phyloP scores from a whole-genome alignment of 2,329 filamentous ascomycete species.

The Aspergillus chevalieri region DNA sequence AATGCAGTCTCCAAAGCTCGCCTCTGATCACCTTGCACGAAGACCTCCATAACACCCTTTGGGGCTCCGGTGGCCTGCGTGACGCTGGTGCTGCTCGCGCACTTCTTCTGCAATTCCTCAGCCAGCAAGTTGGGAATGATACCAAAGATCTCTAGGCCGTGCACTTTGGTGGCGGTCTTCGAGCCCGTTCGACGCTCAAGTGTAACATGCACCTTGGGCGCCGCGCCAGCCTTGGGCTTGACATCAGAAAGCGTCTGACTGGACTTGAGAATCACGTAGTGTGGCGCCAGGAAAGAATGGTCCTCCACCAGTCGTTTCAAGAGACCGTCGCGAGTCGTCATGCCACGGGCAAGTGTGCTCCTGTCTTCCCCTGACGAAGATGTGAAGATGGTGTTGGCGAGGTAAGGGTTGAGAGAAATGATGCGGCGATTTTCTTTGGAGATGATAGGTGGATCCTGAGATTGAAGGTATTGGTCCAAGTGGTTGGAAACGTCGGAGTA shows the following conservation, averaged over 20 bases:
- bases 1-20: slow-evolving; percentile 56
- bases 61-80: slow-evolving; percentile 57
- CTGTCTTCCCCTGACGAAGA: slow-evolving; percentile 49
- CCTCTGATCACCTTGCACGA: slow-evolving; percentile 62
- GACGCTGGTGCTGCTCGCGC: slow-evolving; percentile 62
- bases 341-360: slow-evolving; percentile 52
- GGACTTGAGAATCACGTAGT: slow-evolving; percentile 50
- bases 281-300: slow-evolving; percentile 44
- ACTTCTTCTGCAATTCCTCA: slow-evolving; percentile 61
- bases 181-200: slow-evolving; percentile 61
- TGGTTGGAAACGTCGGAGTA: slow-evolving; percentile 53
- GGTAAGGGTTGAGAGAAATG: slow-evolving; percentile 55
- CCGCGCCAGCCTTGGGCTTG: slow-evolving; percentile 57
- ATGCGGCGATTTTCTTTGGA: slow-evolving; percentile 55
- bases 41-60: slow-evolving; percentile 59
- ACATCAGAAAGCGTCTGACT: slow-evolving; percentile 34
- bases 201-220: slow-evolving; percentile 55
- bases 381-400: slow-evolving; percentile 57
- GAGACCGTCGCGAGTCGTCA: slow-evolving; percentile 55
- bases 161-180: slow-evolving; percentile 60
- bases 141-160: slow-evolving; percentile 56
- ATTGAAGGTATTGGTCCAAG: slow-evolving; percentile 54
- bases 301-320: slow-evolving; percentile 53
- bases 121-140: slow-evolving; percentile 56
- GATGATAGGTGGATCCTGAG: slow-evolving; percentile 48